phyloP scores from a whole-genome alignment of 352 stramenopile species.

The Peronosclerospora sorghi region DNA sequence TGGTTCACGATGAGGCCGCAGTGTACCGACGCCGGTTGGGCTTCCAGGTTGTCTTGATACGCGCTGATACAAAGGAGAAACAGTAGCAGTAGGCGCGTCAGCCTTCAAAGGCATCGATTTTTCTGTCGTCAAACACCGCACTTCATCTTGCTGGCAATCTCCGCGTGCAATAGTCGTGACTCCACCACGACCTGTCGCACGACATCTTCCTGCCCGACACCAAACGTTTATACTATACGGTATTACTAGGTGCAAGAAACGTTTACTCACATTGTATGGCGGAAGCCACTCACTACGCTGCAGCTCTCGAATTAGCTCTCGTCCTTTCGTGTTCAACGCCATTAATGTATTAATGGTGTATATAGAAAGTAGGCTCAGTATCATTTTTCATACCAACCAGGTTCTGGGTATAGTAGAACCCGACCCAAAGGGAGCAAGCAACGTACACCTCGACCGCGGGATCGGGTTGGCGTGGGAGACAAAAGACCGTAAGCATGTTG shows the following conservation, averaged over 20 bases:
- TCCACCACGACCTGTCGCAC: slow-evolving; percentile 79
- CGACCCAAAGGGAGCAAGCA: no score
- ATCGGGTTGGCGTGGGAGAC: no score
- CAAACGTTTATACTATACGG: no score
- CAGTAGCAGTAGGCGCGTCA: not conserved
- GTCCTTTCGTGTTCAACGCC: slow-evolving; percentile 65
- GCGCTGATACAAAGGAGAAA: slow-evolving; percentile 20
- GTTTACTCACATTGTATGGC: slow-evolving; percentile 85
- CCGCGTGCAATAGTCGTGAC: slow-evolving; percentile 48
- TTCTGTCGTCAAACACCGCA: no score
- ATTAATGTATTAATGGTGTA: slow-evolving; percentile 19
- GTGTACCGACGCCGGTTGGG: slow-evolving; percentile 47
- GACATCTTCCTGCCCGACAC: slow-evolving; percentile 64
- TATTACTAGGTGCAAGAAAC: no score
- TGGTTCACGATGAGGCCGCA: slow-evolving; percentile 82
- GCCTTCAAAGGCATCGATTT: not conserved
- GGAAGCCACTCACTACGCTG: slow-evolving; percentile 87
- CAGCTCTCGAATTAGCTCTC: slow-evolving; percentile 83
- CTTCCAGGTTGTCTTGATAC: slow-evolving; percentile 45
- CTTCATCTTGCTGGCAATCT: slow-evolving; percentile 71
- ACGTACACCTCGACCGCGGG: no score
- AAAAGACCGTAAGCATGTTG: no score
- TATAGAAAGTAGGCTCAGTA: no score
- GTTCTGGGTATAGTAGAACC: no score
- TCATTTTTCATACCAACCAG: no score